Base-by-base conservation (phyloP, 345 rosid genomes). In the Kernera saxatilis region DNA sequence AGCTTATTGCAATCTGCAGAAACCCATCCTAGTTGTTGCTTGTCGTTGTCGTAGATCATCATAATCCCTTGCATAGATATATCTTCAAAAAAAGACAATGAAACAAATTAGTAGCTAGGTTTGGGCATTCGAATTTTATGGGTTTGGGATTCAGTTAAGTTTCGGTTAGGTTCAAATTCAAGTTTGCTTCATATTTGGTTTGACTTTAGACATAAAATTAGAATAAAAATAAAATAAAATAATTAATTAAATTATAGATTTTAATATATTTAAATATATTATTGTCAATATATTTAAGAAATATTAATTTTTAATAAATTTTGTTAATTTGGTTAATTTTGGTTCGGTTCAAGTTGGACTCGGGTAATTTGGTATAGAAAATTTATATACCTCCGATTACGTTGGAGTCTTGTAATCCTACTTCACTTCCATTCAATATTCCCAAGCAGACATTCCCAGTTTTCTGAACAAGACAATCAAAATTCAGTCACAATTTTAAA, bases 331-430 rank as follows among this genome's bases (percentile, higher is more conserved):
- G 4, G 29, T 27, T 27, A 0, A 3, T 4, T 27, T 27, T 29
- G 32, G 32, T 29, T 29, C 5, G 6, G 32, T 29, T 29, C 32
- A 29, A 29, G 32, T 29, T 29, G 32, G 32, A 29, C 1, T 29
- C 32, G 32, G 32, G 5, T 3, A 15, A 15, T 2, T 2, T n/a
- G 18, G 8, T 5, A 41, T 5, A 41, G 8, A 29, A 29, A 29
- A n/a, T n/a, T n/a, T n/a, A n/a, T n/a, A n/a, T 76, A 86, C 98
- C 97, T 79, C 95, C 92, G 3, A 93, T 72, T 14, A 90, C 2
- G 37, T 86, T 87, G 45, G 71, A 19, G 64, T 83, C 58, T 36
- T 44, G 80, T 54, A 93, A 68, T 64, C 82, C 89, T 21, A 44
- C 80, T 71, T 85, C 87, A 25, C 75, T 67, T 35, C 97, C 91